phyloP scores from a whole-genome alignment of 306 rosid species.

The Sesbania bispinosa region DNA sequence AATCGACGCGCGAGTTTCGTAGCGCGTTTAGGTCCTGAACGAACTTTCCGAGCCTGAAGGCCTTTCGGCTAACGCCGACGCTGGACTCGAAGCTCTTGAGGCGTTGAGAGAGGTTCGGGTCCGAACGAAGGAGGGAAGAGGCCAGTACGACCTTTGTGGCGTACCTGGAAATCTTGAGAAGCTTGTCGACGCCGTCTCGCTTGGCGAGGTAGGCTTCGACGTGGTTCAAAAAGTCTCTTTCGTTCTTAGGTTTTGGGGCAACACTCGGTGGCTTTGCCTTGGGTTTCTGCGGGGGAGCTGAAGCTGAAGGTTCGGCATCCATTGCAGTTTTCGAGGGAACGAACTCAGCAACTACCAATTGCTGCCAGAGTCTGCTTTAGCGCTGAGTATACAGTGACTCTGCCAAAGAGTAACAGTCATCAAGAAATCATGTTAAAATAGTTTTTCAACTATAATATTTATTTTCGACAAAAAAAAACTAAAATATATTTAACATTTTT shows the following conservation, averaged over 20 bases:
- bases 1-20: constrained; percentile 37
- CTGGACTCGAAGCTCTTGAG: constrained; percentile 81
- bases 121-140: constrained; percentile 48
- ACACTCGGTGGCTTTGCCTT: background rate
- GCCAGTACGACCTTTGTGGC: constrained; percentile 67
- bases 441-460: too few species aligned
- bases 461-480: too few species aligned
- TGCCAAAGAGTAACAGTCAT: too few species aligned
- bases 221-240: constrained; percentile 60
- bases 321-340: constrained; percentile 13
- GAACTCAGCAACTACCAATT: background rate
- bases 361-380: too few species aligned
- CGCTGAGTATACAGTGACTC: too few species aligned
- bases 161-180: constrained; percentile 82
- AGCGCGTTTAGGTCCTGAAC: constrained; percentile 82
- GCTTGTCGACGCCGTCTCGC: constrained; percentile 95
- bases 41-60: constrained; percentile 88
- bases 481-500: too few species aligned
- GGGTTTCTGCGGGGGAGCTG: constrained; percentile 20
- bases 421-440: too few species aligned
- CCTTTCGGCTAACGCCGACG: constrained; percentile 86
- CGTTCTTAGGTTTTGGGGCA: constrained; percentile 15
- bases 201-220: constrained; percentile 80
- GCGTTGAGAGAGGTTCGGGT: constrained; percentile 45
- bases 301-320: constrained; percentile 42